Conservation (phyloP, 345 rosid species). For the Citrus glauca region DNA sequence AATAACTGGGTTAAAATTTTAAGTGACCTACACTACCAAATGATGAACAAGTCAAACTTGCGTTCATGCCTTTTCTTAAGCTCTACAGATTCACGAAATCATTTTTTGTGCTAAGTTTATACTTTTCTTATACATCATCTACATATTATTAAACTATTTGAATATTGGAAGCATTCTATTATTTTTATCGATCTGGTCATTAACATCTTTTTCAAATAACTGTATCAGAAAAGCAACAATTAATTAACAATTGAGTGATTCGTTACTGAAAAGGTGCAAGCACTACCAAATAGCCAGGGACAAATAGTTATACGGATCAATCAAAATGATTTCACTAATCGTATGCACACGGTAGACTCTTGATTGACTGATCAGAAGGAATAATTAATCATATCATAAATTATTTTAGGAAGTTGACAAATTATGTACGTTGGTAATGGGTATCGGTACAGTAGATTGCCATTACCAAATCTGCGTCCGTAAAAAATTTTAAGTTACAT, state of each 20-base stretch:
- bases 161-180: neutral
- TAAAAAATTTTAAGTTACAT: too few relatives aligned
- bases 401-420: too few relatives aligned
- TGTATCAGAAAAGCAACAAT: neutral
- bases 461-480: too few relatives aligned
- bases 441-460: too few relatives aligned
- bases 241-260: neutral
- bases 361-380: neutral
- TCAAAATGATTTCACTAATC: neutral
- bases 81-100: neutral
- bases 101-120: neutral
- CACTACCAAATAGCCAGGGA: neutral
- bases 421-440: too few relatives aligned
- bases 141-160: too few relatives aligned
- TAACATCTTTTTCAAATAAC: neutral
- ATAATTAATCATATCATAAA: neutral
- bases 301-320: neutral
- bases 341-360: neutral
- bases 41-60: neutral
- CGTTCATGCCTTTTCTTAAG: neutral
- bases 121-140: neutral
- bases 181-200: neutral
- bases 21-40: neutral
- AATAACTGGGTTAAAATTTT: too few relatives aligned
- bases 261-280: neutral